Conservation (phyloP, 139 green algal genomes). For the Volvox reticuliferus region DNA sequence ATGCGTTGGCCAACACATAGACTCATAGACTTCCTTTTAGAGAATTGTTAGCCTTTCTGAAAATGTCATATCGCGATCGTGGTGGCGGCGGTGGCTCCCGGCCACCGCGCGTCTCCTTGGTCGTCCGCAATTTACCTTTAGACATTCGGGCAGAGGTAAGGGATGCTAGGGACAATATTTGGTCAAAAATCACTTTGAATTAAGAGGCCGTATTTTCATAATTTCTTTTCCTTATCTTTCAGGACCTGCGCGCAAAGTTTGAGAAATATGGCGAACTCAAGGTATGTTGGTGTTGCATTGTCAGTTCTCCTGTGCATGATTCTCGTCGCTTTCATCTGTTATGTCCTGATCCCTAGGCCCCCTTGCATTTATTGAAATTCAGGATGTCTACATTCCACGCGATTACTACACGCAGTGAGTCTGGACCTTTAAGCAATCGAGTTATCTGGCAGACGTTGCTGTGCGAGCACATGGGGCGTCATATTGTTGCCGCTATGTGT, state of each 20-base stretch:
- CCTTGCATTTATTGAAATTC: neutral
- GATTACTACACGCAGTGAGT: constrained; percentile 81
- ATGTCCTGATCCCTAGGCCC: neutral
- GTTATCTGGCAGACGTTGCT: too few relatives aligned
- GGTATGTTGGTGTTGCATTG: neutral
- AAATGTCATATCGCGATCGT: constrained; percentile 34
- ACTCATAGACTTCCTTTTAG: neutral
- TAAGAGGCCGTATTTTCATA: neutral
- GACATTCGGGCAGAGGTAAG: constrained; percentile 65
- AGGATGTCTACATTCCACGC: constrained; percentile 85
- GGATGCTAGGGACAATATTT: neutral
- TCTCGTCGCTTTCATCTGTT: too few relatives aligned
- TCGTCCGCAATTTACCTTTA: constrained; percentile 82
- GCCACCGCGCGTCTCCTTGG: constrained; percentile 59
- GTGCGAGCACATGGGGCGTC: too few relatives aligned
- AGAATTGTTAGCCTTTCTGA: neutral
- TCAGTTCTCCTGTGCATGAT: neutral
- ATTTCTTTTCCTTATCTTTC: neutral
- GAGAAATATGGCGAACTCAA: constrained; percentile 70
- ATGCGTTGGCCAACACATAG: too few relatives aligned
- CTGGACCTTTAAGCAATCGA: neutral
- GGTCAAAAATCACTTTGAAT: neutral
- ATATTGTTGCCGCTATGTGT: too few relatives aligned
- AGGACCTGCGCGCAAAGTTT: constrained; percentile 80
- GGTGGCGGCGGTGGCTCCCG: neutral